These are phyloP conservation scores for Populus ilicifolia DNA, from an alignment of 345 rosid species.

Conservation along the genomic window DNA sequence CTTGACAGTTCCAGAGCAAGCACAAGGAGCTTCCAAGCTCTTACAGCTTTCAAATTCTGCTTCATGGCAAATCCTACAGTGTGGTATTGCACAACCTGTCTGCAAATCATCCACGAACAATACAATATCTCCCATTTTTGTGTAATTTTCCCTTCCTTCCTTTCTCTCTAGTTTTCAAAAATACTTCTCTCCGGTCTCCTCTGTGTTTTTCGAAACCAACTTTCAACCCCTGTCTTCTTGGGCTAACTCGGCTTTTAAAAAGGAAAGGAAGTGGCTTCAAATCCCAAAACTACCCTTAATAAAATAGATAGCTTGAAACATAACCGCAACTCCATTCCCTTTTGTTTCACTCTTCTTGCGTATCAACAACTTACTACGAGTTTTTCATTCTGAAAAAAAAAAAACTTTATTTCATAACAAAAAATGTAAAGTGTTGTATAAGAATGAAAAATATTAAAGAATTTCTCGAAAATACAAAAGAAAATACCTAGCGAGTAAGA, in stretches of 20 bases:
- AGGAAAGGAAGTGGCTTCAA: not conserved
- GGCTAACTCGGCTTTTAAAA: slow-evolving; percentile 17
- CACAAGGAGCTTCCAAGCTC: slow-evolving; percentile 83
- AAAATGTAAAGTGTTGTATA: too few species aligned
- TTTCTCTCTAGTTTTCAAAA: not conserved
- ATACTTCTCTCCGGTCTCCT: not conserved
- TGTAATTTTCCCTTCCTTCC: not conserved
- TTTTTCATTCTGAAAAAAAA: too few species aligned
- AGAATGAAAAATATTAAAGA: too few species aligned
- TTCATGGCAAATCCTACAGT: slow-evolving; percentile 91
- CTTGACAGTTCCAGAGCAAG: slow-evolving; percentile 92
- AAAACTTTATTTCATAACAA: too few species aligned
- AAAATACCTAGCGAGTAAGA: too few species aligned
- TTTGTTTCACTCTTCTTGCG: too few species aligned
- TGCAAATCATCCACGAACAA: slow-evolving; percentile 48
- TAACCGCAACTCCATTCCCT: too few species aligned
- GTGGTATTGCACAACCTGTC: slow-evolving; percentile 25
- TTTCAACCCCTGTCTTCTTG: not conserved
- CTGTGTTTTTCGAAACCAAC: slow-evolving; percentile 18
- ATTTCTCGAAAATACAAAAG: too few species aligned
- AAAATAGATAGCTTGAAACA: not conserved
- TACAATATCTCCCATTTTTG: slow-evolving; percentile 52
- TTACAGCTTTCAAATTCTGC: slow-evolving; percentile 60
- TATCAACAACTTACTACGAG: too few species aligned
- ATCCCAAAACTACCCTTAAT: slow-evolving; percentile 29